Percentiles rank a stretch among this genome's conserved stretches.
Conservation (phyloP, 2,329 filamentous ascomycete species). For the Pyricularia pennisetigena region DNA sequence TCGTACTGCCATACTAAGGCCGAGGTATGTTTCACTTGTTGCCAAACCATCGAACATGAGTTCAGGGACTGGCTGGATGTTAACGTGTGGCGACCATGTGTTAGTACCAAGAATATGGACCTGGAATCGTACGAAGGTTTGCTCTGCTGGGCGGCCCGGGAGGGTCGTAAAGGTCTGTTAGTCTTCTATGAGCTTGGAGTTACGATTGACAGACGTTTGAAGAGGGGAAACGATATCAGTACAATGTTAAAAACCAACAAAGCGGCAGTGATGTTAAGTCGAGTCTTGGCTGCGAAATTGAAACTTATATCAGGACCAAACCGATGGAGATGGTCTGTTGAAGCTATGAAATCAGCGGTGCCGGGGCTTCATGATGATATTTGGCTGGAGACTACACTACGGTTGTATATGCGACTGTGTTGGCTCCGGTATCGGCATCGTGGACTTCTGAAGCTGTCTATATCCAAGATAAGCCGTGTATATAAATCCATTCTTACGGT, state of each 20-base stretch:
- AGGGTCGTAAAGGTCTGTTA: constrained; percentile 44
- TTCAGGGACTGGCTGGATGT: neutral
- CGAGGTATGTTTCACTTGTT: constrained; percentile 41
- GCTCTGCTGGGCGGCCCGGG: constrained; percentile 88
- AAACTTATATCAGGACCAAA: neutral
- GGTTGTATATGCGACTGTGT: neutral
- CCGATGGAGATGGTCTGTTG: neutral
- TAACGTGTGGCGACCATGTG: constrained; percentile 11
- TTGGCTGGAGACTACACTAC: neutral
- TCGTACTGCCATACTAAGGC: constrained; percentile 97
- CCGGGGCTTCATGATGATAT: neutral
- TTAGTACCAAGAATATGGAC: constrained; percentile 90
- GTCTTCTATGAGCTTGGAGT: neutral
- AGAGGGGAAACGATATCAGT: neutral
- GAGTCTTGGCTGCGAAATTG: neutral
- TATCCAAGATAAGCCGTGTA: neutral
- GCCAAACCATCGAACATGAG: neutral
- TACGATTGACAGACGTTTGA: neutral
- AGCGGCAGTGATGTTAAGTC: neutral
- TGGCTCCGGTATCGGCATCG: neutral
- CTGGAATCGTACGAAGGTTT: constrained; percentile 90
- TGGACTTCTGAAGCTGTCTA: neutral
- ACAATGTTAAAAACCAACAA: neutral
- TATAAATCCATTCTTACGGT: neutral
- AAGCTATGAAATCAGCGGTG: neutral